phyloP scores from a whole-genome alignment of 352 stramenopile genomes.

The Aphanomyces stellatus region DNA sequence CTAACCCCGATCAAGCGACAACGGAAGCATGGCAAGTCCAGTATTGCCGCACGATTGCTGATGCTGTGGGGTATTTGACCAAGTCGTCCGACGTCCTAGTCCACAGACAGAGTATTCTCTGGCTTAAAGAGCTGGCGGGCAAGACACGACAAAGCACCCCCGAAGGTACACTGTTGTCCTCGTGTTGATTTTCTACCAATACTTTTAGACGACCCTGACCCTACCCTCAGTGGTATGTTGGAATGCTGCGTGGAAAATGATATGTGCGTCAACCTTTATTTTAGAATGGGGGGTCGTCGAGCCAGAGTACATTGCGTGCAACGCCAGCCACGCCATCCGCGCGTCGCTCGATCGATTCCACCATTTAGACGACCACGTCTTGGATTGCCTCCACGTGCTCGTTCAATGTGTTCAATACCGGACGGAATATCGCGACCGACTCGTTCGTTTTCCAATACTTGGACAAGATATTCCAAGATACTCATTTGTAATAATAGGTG shows the following conservation, averaged over 20 bases:
- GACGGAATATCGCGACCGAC: background rate
- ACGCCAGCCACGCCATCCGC: background rate
- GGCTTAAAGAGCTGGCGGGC: background rate
- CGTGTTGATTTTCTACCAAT: background rate
- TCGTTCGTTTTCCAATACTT: background rate
- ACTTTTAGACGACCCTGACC: too few species aligned
- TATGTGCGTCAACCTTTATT: too few species aligned
- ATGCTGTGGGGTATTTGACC: background rate
- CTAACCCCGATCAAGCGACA: background rate
- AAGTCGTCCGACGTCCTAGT: background rate
- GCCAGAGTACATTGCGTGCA: background rate
- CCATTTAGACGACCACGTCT: background rate
- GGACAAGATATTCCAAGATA: background rate
- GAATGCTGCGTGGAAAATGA: too few species aligned
- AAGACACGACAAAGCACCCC: background rate
- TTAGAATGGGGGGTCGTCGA: background rate
- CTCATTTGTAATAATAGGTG: background rate
- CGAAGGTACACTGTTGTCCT: background rate
- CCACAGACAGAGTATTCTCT: background rate
- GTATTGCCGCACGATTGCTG: background rate
- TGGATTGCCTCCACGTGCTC: constrained; percentile 1
- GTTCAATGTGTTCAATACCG: background rate
- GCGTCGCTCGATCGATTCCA: background rate
- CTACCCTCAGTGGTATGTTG: background rate
- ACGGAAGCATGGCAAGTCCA: background rate